Evolutionary conservation across 106 monocot species (phyloP), one percentile per base, ranked within the genome.

Genomic region (Acorus calamus): DNA sequence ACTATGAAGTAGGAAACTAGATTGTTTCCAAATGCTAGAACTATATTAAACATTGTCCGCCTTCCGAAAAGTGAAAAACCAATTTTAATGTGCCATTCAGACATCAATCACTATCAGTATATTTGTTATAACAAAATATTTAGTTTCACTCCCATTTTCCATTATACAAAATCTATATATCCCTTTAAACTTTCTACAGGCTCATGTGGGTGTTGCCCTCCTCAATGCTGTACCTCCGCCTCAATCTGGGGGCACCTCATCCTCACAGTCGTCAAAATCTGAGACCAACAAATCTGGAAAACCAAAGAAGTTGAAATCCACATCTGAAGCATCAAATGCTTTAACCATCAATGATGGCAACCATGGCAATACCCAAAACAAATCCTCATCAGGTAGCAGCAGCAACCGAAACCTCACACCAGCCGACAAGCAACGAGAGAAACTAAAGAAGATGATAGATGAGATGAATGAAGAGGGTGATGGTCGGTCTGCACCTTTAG

Each of bases 381-480:
- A 28, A 28, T 28, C 28, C 53, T 54, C 72, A 6, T 42, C 65
- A 2, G 68, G 62, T 55, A 14, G 82, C 50, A 53, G 66, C 6
- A 71, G 55, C 47, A 83, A 77, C 62, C 96, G 84, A 63, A 84
- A 87, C n/a, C 69, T 83, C 2, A 73, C 84, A 41, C 74, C 98
- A 11, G 98, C 92, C 47, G 98, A 98, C 14, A 87, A 63, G 49
- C 91, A 91, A 52, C 80, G 77, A 3, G 70, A 88, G 50, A 88
- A 73, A 69, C 68, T 98, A 65, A 69, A 86, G 65, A 91, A 88
- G 47, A 76, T 88, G 79, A 41, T 98, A 55, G 92, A 98, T 42
- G 98, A 98, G 69, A 83, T 98, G 85, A 92, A 98, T 7, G 87
- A 87, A 9, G 92, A 98, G 53, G 74, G 85, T 46, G 98, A 98